Evolutionary conservation across 768 basidiomycete genomes (phyloP).

Genomic region (Pseudohyphozyma bogoriensis): DNA sequence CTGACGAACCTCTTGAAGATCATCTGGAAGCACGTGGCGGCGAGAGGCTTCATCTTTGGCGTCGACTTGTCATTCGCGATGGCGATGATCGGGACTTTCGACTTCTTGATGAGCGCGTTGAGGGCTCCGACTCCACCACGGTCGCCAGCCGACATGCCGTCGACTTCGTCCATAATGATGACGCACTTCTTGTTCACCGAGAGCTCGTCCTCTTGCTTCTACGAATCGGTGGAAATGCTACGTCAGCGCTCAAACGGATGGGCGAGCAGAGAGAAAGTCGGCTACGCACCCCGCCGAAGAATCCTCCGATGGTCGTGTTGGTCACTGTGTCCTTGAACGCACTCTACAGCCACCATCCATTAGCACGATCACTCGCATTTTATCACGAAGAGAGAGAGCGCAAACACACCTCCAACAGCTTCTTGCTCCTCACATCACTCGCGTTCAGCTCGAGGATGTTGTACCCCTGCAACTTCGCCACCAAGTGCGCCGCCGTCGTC

Average conservation of each 20-base stretch:
- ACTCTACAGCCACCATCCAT: conserved; percentile 8
- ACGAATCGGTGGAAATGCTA: background rate
- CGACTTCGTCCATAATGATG: conserved; percentile 98
- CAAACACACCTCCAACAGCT: conserved; percentile 71
- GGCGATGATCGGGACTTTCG: conserved; percentile 90
- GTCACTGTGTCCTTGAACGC: conserved; percentile 57
- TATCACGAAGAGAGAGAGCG: background rate
- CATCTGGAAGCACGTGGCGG: conserved; percentile 59
- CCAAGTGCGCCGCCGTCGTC: conserved; percentile 88
- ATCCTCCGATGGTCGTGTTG: conserved; percentile 80
- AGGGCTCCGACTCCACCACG: conserved; percentile 91
- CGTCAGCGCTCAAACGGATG: too few relatives aligned
- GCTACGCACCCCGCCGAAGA: conserved; percentile 42
- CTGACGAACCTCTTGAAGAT: conserved; percentile 67
- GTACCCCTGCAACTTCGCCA: conserved; percentile 80
- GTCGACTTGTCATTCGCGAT: conserved; percentile 83
- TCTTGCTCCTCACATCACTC: conserved; percentile 90
- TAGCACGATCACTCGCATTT: background rate
- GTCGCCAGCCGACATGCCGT: conserved; percentile 97
- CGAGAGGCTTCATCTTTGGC: conserved; percentile 84
- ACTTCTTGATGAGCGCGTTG: conserved; percentile 83
- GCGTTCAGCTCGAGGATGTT: conserved; percentile 94
- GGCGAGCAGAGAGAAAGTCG: background rate
- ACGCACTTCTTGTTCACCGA: conserved; percentile 67
- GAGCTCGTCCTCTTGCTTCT: conserved; percentile 61